phyloP scores from a whole-genome alignment of 2,329 filamentous ascomycete genomes.

The Septoria linicola region DNA sequence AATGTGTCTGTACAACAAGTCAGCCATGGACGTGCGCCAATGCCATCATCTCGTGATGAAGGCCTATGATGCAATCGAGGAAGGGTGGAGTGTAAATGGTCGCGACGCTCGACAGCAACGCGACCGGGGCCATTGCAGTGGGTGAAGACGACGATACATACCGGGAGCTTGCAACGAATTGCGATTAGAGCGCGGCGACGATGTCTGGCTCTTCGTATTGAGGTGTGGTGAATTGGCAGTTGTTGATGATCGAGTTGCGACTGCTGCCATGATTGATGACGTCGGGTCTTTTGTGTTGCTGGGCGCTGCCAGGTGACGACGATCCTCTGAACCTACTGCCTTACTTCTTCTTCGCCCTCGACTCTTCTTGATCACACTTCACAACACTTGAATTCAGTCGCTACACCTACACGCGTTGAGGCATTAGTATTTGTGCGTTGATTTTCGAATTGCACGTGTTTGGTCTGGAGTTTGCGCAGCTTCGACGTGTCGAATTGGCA shows the following conservation, averaged over 20 bases:
- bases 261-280: slow-evolving; percentile 24
- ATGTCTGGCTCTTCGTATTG: slow-evolving; percentile 27
- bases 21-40: slow-evolving; percentile 16
- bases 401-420: too few relatives aligned
- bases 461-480: too few relatives aligned
- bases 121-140: not conserved
- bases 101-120: not conserved
- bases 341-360: slow-evolving; percentile 8
- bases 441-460: too few relatives aligned
- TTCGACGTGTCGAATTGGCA: not conserved
- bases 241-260: slow-evolving; percentile 28
- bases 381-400: too few relatives aligned
- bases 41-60: slow-evolving; percentile 4
- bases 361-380: too few relatives aligned
- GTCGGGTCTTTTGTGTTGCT: slow-evolving; percentile 7
- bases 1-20: slow-evolving; percentile 21
- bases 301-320: slow-evolving; percentile 12
- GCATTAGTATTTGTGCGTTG: not conserved
- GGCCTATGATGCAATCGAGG: slow-evolving; percentile 10
- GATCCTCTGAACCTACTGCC: slow-evolving; percentile 9
- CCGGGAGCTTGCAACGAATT: slow-evolving; percentile 28
- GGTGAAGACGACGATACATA: slow-evolving; percentile 24
- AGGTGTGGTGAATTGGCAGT: slow-evolving; percentile 32
- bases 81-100: not conserved
- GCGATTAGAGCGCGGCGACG: slow-evolving; percentile 31